phyloP scores from a whole-genome alignment of 1,284 basidiomycete species.

The Chalciporus sp. region DNA sequence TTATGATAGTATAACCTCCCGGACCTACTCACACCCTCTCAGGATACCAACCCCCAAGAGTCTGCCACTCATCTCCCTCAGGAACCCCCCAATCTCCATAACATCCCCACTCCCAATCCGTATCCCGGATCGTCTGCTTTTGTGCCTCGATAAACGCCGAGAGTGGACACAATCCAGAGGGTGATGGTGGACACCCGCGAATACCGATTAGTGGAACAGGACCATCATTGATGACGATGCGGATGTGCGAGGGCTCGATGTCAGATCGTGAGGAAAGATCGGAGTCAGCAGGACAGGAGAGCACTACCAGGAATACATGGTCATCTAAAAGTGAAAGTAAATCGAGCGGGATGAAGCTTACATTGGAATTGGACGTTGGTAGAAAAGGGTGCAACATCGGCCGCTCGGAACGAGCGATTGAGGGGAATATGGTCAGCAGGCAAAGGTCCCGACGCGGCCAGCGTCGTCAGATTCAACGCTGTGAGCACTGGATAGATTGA shows the following conservation, averaged over 20 bases:
- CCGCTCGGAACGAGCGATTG: slow-evolving; percentile 39
- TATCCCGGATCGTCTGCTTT: slow-evolving; percentile 64
- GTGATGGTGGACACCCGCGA: slow-evolving; percentile 64
- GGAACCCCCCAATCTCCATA: slow-evolving; percentile 69
- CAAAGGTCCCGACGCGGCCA: slow-evolving; percentile 51
- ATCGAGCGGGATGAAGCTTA: slow-evolving; percentile 9
- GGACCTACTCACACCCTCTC: not conserved
- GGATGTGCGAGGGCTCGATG: slow-evolving; percentile 61
- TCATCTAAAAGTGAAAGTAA: not conserved
- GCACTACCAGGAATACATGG: slow-evolving; percentile 17
- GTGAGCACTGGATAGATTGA: slow-evolving; percentile 43
- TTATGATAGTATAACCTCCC: not conserved
- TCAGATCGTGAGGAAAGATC: slow-evolving; percentile 34
- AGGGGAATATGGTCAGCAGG: slow-evolving; percentile 56
- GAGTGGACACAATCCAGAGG: slow-evolving; percentile 82
- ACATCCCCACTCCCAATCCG: slow-evolving; percentile 80
- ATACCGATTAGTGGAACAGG: slow-evolving; percentile 80
- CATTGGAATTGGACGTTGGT: slow-evolving; percentile 39
- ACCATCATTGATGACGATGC: slow-evolving; percentile 86
- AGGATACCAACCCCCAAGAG: slow-evolving; percentile 47
- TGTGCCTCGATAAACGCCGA: slow-evolving; percentile 74
- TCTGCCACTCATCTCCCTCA: slow-evolving; percentile 61
- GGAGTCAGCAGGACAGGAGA: slow-evolving; percentile 24
- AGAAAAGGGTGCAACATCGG: slow-evolving; percentile 33
- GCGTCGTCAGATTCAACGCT: slow-evolving; percentile 59